Percentiles rank a stretch among this genome's conserved stretches.
These are phyloP conservation scores for Lablab purpureus DNA, from an alignment of 306 rosid species.

Conservation along the genomic window DNA sequence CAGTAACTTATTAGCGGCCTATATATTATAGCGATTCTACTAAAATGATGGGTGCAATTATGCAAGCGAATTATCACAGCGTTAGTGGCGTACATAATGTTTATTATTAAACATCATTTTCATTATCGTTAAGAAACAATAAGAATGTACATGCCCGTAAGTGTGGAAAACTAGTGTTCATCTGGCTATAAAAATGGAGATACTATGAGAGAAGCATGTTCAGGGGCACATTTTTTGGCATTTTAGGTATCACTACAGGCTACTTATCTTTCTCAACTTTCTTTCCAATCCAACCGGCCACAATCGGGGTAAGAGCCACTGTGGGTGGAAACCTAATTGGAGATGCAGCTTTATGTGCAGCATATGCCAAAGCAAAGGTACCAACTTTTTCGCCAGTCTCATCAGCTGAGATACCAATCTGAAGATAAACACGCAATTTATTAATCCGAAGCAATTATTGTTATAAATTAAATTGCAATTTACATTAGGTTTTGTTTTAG, in stretches of 20 bases:
- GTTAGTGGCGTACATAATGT: background rate
- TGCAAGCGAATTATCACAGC: background rate
- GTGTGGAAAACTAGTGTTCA: conserved; percentile 9
- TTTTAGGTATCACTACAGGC: conserved; percentile 20
- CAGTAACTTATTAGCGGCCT: background rate
- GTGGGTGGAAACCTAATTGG: conserved; percentile 98
- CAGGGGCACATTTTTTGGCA: conserved; percentile 16
- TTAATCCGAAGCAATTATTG: background rate
- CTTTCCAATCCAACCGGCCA: conserved; percentile 92
- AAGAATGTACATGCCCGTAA: conserved; percentile 36
- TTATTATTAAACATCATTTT: background rate
- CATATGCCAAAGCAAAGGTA: conserved; percentile 92
- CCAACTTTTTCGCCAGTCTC: conserved; percentile 89
- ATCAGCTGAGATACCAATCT: conserved; percentile 81
- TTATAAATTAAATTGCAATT: conserved; percentile 16
- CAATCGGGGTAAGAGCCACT: conserved; percentile 91
- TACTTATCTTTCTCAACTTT: conserved; percentile 67
- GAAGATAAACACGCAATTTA: conserved; percentile 17
- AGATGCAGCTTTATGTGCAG: conserved; percentile 97
- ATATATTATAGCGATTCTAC: background rate
- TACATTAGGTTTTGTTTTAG: conserved; percentile 2
- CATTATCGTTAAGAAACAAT: conserved; percentile 14
- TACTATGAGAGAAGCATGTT: conserved; percentile 6
- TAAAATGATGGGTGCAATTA: background rate
- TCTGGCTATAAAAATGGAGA: background rate